These are phyloP conservation scores for Cenchrus purpureus DNA, from an alignment of 176 grass and related monocot genomes.

Conservation along the genomic window DNA sequence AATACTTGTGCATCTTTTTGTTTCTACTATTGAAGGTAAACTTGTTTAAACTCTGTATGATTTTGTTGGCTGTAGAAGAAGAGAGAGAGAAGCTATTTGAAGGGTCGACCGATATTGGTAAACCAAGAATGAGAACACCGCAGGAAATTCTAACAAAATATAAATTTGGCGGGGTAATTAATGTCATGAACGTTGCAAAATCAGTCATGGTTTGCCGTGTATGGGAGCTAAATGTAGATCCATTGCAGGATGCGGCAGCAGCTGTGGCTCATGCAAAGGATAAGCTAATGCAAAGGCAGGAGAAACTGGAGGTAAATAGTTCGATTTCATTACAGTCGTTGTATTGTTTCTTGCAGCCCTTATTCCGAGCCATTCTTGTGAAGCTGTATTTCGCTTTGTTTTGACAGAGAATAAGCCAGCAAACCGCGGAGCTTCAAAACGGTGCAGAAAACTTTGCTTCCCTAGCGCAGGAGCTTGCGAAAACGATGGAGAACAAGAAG, in stretches of 20 bases:
- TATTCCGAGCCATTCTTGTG: background rate
- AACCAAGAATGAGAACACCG: constrained; percentile 81
- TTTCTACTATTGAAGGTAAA: background rate
- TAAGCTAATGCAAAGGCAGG: constrained; percentile 85
- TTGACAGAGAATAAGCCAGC: constrained; percentile 75
- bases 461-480: constrained; percentile 80
- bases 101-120: constrained; percentile 67
- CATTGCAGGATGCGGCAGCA: constrained; percentile 77
- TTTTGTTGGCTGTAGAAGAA: constrained; percentile 50
- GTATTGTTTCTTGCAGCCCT: background rate
- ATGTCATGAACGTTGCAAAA: constrained; percentile 15
- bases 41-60: background rate
- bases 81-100: constrained; percentile 87
- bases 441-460: constrained; percentile 79
- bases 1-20: background rate
- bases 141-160: constrained; percentile 99
- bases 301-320: constrained; percentile 79
- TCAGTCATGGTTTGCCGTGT: background rate
- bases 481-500: constrained; percentile 95
- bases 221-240: constrained; percentile 31
- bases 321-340: background rate
- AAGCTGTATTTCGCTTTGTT: constrained; percentile 9
- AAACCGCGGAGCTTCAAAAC: constrained; percentile 78
- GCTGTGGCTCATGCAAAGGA: constrained; percentile 95
- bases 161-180: constrained; percentile 95